Conservation (phyloP, 2,329 filamentous ascomycete species). For the Phyllosticta citribraziliensis region DNA sequence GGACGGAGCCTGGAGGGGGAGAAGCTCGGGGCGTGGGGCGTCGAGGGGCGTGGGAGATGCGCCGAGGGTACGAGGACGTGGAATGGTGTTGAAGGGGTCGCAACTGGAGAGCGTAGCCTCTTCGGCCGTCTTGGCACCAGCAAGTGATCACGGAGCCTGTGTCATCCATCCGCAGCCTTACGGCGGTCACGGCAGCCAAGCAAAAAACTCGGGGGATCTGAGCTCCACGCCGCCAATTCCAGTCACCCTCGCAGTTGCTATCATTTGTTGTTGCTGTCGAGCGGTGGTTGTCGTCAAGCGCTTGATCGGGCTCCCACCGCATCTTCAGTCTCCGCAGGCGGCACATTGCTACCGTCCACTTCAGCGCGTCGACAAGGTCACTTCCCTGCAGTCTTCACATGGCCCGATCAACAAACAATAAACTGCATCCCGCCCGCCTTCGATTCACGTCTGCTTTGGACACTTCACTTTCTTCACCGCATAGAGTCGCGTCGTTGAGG, state of each 20-base stretch:
- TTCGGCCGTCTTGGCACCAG: neutral
- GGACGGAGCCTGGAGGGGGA: constrained; percentile 2
- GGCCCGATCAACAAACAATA: neutral
- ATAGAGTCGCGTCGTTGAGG: neutral
- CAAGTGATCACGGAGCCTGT: neutral
- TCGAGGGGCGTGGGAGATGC: constrained; percentile 10
- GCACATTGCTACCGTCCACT: neutral
- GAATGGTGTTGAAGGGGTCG: constrained; percentile 10
- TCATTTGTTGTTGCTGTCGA: neutral
- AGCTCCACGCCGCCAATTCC: neutral
- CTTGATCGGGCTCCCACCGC: neutral
- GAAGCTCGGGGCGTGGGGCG: constrained; percentile 7
- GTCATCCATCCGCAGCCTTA: constrained; percentile 5
- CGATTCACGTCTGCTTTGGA: neutral
- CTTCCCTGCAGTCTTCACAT: neutral
- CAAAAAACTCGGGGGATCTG: constrained; percentile 5
- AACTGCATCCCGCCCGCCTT: neutral
- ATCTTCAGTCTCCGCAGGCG: neutral
- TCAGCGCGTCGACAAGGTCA: neutral
- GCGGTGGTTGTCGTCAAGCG: neutral
- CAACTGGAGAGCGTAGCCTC: constrained; percentile 7
- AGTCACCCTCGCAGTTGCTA: neutral
- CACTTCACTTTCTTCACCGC: neutral
- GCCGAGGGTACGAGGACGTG: constrained; percentile 1
- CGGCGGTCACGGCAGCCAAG: constrained; percentile 6